A percentile compares a stretch with the other conserved stretches of the same genome.
Conservation (phyloP, 768 basidiomycete species). For the Trametes sanguinea region DNA sequence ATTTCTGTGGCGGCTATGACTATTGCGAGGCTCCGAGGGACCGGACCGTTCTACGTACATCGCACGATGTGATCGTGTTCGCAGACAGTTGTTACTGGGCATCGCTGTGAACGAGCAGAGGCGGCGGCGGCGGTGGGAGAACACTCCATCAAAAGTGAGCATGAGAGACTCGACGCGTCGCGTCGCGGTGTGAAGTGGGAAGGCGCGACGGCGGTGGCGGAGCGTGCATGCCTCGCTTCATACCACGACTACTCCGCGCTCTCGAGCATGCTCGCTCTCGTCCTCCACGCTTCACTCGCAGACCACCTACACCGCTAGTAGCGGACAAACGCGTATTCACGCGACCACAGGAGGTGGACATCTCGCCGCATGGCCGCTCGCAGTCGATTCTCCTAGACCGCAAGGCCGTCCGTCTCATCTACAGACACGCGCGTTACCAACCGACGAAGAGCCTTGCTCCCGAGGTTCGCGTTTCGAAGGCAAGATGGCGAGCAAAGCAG, state of each 20-base stretch:
- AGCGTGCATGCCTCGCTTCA: slow-evolving; percentile 62
- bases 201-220: background rate
- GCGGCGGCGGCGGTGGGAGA: too few relatives aligned
- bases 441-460: slow-evolving; percentile 64
- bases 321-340: slow-evolving; percentile 35
- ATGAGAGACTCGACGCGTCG: too few relatives aligned
- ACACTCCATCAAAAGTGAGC: too few relatives aligned
- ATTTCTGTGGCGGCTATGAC: background rate
- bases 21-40: background rate
- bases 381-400: slow-evolving; percentile 63
- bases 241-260: slow-evolving; percentile 60
- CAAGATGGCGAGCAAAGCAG: slow-evolving; percentile 14
- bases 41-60: background rate
- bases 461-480: slow-evolving; percentile 37
- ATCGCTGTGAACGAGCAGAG: too few relatives aligned
- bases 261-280: slow-evolving; percentile 36
- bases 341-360: slow-evolving; percentile 37
- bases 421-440: slow-evolving; percentile 37
- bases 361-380: slow-evolving; percentile 43
- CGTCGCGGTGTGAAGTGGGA: too few relatives aligned
- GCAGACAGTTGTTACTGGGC: too few relatives aligned
- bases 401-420: slow-evolving; percentile 14
- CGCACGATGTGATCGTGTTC: background rate
- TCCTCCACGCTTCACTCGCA: slow-evolving; percentile 10
- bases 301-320: slow-evolving; percentile 37